These are phyloP conservation scores for Colletotrichum sp. DNA, from an alignment of 2,329 filamentous ascomycete genomes.

Conservation along the genomic window DNA sequence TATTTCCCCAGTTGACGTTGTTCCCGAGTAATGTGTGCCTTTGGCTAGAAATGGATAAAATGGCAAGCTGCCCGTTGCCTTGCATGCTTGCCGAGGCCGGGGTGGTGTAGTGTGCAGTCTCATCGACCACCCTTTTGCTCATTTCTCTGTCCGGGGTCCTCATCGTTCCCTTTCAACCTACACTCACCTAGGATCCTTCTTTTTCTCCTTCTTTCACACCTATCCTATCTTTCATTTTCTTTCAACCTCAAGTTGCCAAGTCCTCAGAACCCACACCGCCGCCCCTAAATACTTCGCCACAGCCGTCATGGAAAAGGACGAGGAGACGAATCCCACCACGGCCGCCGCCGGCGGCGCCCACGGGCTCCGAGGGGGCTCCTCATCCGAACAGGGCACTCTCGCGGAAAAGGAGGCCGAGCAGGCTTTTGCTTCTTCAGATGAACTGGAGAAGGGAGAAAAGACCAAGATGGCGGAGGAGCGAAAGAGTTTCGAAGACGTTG, in stretches of 20 bases:
- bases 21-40: not conserved
- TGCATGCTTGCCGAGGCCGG: not conserved
- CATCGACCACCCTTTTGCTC: not conserved
- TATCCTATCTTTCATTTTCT: not conserved
- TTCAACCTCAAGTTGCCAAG: not conserved
- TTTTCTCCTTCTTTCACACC: not conserved
- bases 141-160: not conserved
- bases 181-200: not conserved
- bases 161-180: not conserved
- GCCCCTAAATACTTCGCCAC: not conserved
- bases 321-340: not conserved
- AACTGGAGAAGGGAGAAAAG: not conserved
- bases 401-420: slow-evolving; percentile 1
- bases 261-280: not conserved
- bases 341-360: not conserved
- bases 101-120: not conserved
- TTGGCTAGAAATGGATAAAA: not conserved
- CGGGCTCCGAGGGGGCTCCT: slow-evolving; percentile 5
- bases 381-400: not conserved
- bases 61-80: not conserved
- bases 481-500: slow-evolving; percentile 14
- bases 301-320: slow-evolving; percentile 6
- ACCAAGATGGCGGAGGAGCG: not conserved
- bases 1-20: not conserved
- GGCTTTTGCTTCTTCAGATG: not conserved